Percentiles rank a stretch among this genome's conserved stretches.
Conservation (phyloP, 306 rosid species). For the Prunus persica region DNA sequence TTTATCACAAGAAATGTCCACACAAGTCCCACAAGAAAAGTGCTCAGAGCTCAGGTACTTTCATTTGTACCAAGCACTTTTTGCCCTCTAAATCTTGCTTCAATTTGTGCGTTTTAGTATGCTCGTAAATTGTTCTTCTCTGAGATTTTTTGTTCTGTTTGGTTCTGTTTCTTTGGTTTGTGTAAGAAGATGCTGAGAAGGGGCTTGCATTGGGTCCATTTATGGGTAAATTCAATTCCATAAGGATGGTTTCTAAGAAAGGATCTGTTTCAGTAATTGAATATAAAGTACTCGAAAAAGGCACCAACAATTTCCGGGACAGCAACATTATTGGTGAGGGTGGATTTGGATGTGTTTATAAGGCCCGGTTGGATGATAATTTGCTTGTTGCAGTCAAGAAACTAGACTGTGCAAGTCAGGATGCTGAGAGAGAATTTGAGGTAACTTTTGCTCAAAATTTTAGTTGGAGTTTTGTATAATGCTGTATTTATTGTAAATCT, state of each 20-base stretch:
- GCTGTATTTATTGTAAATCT: not conserved
- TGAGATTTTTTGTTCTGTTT: constrained; percentile 14
- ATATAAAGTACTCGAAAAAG: constrained; percentile 62
- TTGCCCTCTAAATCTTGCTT: not conserved
- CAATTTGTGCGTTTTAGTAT: constrained; percentile 15
- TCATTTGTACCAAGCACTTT: not conserved
- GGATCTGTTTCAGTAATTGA: constrained; percentile 67
- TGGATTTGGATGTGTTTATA: constrained; percentile 92
- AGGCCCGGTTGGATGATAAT: constrained; percentile 69
- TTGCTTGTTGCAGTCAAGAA: constrained; percentile 78
- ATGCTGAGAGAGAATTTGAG: constrained; percentile 76
- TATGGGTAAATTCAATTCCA: constrained; percentile 54
- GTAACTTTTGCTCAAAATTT: constrained; percentile 28
- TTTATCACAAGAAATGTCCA: constrained; percentile 39
- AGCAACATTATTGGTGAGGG: constrained; percentile 82
- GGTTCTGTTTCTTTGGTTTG: constrained; percentile 28
- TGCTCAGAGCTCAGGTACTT: constrained; percentile 44
- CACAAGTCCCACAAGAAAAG: constrained; percentile 39
- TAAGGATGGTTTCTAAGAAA: constrained; percentile 49
- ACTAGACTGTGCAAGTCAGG: constrained; percentile 55
- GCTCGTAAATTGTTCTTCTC: constrained; percentile 18
- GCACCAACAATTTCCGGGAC: constrained; percentile 56
- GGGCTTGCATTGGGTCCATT: constrained; percentile 47
- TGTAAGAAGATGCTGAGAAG: constrained; percentile 61
- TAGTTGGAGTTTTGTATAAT: not conserved